Evolutionary conservation across 192 early-diverging fungal genomes (phyloP), one percentile per base, ranked within the genome.

Genomic region (Linnemannia zychae): DNA sequence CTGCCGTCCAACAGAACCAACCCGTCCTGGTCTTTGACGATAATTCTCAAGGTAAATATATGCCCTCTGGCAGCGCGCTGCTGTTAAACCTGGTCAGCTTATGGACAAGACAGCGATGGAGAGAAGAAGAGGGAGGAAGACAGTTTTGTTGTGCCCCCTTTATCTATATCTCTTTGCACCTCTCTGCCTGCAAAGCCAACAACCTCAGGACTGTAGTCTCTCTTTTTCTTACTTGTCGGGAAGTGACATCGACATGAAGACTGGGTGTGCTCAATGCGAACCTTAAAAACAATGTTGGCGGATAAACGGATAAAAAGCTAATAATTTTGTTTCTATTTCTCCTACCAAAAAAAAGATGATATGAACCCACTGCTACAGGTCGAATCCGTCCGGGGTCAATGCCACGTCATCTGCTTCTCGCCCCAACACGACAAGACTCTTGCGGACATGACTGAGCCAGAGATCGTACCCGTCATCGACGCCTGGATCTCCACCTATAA

Each of bases 331-430:
- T 44, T 63, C 11, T 63, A 63, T 31, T 31, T 63, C 28, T 63
- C 28, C 22, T 53, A 22, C 1, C 17, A 53, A n/a, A n/a, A 18
- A 38, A 33, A 40, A 0, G 49, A 74, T 50, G 67, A 73, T 6
- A 71, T 66, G 24, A 85, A 79, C 70, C 76, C 81, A 6, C 80
- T 96, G 16, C 88, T 95, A 17, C 88, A 87, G 12, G 92, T 91
- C 13, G 82, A 94, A 76, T 90, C 92, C 37, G 89, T 93, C 38
- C 87, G 90, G 33, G 98, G 98, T 16, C 87, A 93, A 81, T 97
- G 96, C 86, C 92, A 94, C 74, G 98, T 99, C 34, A 89, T 98
- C n/a, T 98, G 97, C 87, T 98, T 98, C 82, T 95, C 96, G 11
- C 97, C 97, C 48, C 87, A 92, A 20, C 97, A 98, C 90, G 92